Evolutionary conservation across 2,329 filamentous ascomycete species (phyloP), one percentile per base, ranked within the genome.

Genomic region (Allantophomopsis cytisporea): DNA sequence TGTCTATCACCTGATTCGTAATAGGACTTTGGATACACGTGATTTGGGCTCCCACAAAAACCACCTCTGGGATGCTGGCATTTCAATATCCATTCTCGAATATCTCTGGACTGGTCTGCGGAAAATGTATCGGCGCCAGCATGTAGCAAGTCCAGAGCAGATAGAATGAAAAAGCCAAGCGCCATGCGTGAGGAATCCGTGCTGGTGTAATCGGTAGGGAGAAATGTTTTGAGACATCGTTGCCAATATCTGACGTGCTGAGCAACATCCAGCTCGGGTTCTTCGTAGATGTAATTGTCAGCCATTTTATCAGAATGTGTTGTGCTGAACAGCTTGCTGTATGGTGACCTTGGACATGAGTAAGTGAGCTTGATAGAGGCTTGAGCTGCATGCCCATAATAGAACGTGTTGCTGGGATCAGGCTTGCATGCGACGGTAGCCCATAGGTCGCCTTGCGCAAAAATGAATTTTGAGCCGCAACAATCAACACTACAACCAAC

Each of bases 181-280:
- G 82, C 83, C 66, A 96, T 82, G 52, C 91, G 87, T 52, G 81
- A 89, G 49, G 86, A 86, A 63, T 98, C 91, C 58, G 83, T 91
- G 56, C 78, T 71, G 13, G 84, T 93, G 65, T 96, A 98, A 45
- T 76, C 70, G 35, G 78, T 71, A 0, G 91, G 91, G 6, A 98
- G 76, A 45, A 81, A 72, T 17, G 80, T 81, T 56, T 81, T 82
- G 47, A 91, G 72, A 58, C 89, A 95, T 55, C 88, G 80, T 48
- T 87, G 75, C 80, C 88, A 98, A 71, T 95, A 98, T 55, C 82
- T 85, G 56, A 91, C 67, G 58, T 98, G 91, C 41, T 69, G 72
- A 36, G 73, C 65, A 42, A 68, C 74, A 54, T 82, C 65, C 45
- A 83, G 61, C 17, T 55, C 49, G 3, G 59, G 52, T 35, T 54